phyloP scores from a whole-genome alignment of 106 monocot genomes.

The Dendrobium chrysotoxum region DNA sequence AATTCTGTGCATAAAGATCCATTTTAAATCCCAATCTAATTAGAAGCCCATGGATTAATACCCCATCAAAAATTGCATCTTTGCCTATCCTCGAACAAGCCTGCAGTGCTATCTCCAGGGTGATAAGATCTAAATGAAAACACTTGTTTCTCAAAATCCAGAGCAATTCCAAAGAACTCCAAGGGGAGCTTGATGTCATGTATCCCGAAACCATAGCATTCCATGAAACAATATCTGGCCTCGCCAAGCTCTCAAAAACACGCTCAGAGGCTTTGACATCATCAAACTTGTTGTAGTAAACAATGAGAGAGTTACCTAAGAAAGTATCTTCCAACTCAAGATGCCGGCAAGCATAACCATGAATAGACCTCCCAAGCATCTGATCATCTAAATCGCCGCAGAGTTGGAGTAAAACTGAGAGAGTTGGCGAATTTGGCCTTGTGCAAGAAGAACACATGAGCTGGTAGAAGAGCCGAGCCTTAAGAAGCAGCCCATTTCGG shows the following conservation, averaged over 20 bases:
- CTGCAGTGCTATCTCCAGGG: slow-evolving; percentile 29
- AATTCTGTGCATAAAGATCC: slow-evolving; percentile 24
- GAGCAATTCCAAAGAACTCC: slow-evolving; percentile 17
- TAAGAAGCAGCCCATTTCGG: slow-evolving; percentile 15
- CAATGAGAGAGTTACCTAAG: slow-evolving; percentile 46
- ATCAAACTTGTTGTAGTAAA: slow-evolving; percentile 31
- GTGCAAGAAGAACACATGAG: slow-evolving; percentile 13
- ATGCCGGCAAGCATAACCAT: slow-evolving; percentile 23
- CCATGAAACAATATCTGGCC: slow-evolving; percentile 34
- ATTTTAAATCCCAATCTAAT: slow-evolving; percentile 10
- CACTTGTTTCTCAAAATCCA: slow-evolving; percentile 15
- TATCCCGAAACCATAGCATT: slow-evolving; percentile 50
- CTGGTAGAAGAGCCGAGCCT: slow-evolving; percentile 13
- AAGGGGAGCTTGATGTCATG: slow-evolving; percentile 5
- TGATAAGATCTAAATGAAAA: slow-evolving; percentile 12
- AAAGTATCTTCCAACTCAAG: slow-evolving; percentile 19
- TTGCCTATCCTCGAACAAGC: slow-evolving; percentile 25
- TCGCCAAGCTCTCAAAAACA: slow-evolving; percentile 24
- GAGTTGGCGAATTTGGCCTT: slow-evolving; percentile 34
- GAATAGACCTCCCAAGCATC: slow-evolving; percentile 31
- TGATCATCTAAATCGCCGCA: slow-evolving; percentile 1
- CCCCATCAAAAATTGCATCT: slow-evolving; percentile 16
- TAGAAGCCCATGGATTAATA: slow-evolving; percentile 30
- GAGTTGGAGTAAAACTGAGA: slow-evolving; percentile 34
- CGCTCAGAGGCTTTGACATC: slow-evolving; percentile 19